Percentiles rank a stretch among this genome's conserved stretches.
Evolutionary conservation across 352 stramenopile species (phyloP).

Genomic region (Globisporangium nodosum): DNA sequence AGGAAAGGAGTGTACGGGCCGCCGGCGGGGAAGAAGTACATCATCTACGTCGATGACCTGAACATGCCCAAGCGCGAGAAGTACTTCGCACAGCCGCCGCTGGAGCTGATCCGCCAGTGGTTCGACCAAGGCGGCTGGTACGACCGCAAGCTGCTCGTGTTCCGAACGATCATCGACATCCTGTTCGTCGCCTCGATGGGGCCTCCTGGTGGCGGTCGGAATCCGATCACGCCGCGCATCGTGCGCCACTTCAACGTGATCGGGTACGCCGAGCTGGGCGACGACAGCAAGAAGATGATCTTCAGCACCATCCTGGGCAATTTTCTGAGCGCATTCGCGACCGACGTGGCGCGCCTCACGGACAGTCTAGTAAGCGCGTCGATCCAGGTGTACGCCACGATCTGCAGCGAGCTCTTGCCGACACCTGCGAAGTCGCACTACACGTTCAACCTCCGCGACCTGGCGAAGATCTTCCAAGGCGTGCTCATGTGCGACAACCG

Average conservation of each 20-base stretch:
- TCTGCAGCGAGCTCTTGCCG: slow-evolving; percentile 86
- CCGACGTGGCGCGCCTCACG: slow-evolving; percentile 49
- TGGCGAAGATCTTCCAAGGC: slow-evolving; percentile 93
- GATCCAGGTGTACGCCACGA: slow-evolving; percentile 90
- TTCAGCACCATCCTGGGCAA: slow-evolving; percentile 91
- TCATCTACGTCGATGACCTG: slow-evolving; percentile 94
- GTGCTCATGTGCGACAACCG: slow-evolving; percentile 84
- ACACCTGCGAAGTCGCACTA: slow-evolving; percentile 95
- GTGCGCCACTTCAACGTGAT: slow-evolving; percentile 93
- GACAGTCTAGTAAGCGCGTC: slow-evolving; percentile 77
- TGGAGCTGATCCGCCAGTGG: slow-evolving; percentile 94
- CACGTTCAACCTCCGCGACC: slow-evolving; percentile 93
- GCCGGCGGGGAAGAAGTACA: slow-evolving; percentile 88
- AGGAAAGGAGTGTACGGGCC: slow-evolving; percentile 91
- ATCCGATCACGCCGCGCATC: slow-evolving; percentile 88
- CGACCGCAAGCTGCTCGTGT: slow-evolving; percentile 90
- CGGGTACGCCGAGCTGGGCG: slow-evolving; percentile 86
- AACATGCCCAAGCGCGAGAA: slow-evolving; percentile 95
- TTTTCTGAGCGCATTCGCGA: slow-evolving; percentile 57
- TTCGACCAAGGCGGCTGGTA: slow-evolving; percentile 94
- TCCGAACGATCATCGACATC: slow-evolving; percentile 86
- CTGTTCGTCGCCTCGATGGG: slow-evolving; percentile 91
- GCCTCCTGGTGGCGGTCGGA: slow-evolving; percentile 88
- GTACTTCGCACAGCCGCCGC: slow-evolving; percentile 91
- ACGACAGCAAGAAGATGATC: slow-evolving; percentile 88